phyloP scores from a whole-genome alignment of 371 early-diverging fungal genomes.

The Mucor racemosus region DNA sequence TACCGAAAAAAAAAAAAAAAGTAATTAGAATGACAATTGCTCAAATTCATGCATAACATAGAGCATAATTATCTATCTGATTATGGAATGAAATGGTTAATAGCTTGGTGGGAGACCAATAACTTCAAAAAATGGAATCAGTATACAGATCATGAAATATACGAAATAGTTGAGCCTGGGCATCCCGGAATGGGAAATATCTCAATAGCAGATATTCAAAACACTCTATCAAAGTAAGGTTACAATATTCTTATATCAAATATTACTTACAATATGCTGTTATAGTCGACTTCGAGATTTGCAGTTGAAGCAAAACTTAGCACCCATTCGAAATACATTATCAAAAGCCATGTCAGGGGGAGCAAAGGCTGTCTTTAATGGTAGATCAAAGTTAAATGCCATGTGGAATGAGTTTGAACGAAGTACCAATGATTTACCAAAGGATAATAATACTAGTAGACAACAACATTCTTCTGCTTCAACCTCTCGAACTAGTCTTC shows the following conservation, averaged over 20 bases:
- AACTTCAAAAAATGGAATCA: constrained; percentile 76
- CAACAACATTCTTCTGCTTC: not conserved
- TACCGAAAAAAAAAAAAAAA: not conserved
- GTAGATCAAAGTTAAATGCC: constrained; percentile 53
- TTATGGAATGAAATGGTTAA: constrained; percentile 68
- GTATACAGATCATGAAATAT: constrained; percentile 68
- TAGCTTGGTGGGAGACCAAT: constrained; percentile 72
- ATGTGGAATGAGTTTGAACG: constrained; percentile 57
- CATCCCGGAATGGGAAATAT: constrained; percentile 73
- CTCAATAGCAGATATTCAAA: constrained; percentile 65
- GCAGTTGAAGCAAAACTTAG: constrained; percentile 63
- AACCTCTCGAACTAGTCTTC: constrained; percentile 1
- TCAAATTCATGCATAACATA: constrained; percentile 11
- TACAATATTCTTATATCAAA: not conserved
- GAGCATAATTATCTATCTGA: constrained; percentile 69
- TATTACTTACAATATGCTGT: not conserved
- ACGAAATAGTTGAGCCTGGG: constrained; percentile 71
- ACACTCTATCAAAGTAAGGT: constrained; percentile 63
- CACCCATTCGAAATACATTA: constrained; percentile 64
- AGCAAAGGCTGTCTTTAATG: constrained; percentile 54
- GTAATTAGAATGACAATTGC: not conserved
- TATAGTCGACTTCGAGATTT: constrained; percentile 57
- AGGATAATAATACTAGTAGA: not conserved
- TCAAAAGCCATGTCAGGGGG: constrained; percentile 67
- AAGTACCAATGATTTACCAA: not conserved